These are phyloP conservation scores for Beauveria caledonica DNA, from an alignment of 2,329 filamentous ascomycete genomes.

Conservation along the genomic window DNA sequence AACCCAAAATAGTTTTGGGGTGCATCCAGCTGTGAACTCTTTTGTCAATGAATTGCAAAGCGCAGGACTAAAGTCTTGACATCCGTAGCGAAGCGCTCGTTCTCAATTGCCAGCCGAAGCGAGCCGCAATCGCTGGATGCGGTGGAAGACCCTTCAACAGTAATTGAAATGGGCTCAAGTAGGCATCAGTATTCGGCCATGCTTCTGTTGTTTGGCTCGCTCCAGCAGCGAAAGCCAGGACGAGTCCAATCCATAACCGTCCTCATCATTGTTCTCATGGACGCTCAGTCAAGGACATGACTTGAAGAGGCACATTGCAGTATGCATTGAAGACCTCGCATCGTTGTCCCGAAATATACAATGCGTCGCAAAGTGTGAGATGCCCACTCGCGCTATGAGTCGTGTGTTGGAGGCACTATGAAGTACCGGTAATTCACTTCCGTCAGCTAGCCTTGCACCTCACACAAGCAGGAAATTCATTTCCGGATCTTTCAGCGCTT, in stretches of 20 bases:
- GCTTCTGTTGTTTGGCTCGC: constrained; percentile 4
- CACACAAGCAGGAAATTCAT: constrained; percentile 37
- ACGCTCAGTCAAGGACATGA: constrained; percentile 22
- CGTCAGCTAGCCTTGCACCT: constrained; percentile 9
- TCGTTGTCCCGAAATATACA: not conserved
- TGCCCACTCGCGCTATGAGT: not conserved
- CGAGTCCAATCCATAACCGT: constrained; percentile 16
- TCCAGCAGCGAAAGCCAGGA: constrained; percentile 21
- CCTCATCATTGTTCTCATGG: constrained; percentile 17
- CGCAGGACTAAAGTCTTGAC: constrained; percentile 20
- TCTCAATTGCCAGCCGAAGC: constrained; percentile 13
- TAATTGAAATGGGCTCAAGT: constrained; percentile 22
- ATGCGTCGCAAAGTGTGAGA: not conserved
- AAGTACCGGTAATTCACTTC: not conserved
- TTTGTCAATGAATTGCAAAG: constrained; percentile 15
- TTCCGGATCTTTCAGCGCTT: constrained; percentile 32
- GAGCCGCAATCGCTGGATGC: constrained; percentile 18
- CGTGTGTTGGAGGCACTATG: not conserved
- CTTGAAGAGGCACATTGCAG: constrained; percentile 12
- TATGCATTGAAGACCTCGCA: not conserved
- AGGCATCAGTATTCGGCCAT: constrained; percentile 18
- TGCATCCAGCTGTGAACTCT: constrained; percentile 16
- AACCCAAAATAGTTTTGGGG: constrained; percentile 15
- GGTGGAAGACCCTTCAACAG: constrained; percentile 13
- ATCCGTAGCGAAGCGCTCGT: constrained; percentile 9